Conservation (phyloP, 257 asterid species). For the Fraxinus quadrangulata region DNA sequence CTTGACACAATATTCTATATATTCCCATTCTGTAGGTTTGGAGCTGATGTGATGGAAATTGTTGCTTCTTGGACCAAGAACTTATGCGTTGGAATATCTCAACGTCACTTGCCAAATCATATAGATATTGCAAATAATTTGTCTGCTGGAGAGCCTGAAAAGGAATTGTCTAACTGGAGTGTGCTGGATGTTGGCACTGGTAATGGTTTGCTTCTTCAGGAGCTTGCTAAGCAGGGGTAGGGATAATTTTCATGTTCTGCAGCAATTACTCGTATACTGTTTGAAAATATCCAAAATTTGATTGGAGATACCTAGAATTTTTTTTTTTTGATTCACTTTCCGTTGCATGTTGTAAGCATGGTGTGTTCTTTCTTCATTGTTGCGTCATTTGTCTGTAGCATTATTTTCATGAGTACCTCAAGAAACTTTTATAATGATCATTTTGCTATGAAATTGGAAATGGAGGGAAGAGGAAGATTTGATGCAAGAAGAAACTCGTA, state of each 20-base stretch:
- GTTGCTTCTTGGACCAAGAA: constrained; percentile 85
- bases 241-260: constrained; percentile 37
- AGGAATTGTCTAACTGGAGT: constrained; percentile 72
- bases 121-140: constrained; percentile 45
- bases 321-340: constrained; percentile 3
- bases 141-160: constrained; percentile 56
- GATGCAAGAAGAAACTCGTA: background rate
- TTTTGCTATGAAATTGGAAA: too few species aligned
- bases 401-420: constrained; percentile 3
- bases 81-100: constrained; percentile 70
- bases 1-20: constrained; percentile 1
- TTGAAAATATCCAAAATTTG: background rate
- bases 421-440: background rate
- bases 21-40: constrained; percentile 64
- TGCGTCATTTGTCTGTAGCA: constrained; percentile 13
- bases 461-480: background rate
- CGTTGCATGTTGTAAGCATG: constrained; percentile 3
- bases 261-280: constrained; percentile 8
- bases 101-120: constrained; percentile 64
- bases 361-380: background rate
- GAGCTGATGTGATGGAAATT: constrained; percentile 90
- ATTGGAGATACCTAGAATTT: too few species aligned
- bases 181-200: constrained; percentile 99
- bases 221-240: constrained; percentile 94
- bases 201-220: constrained; percentile 94